A percentile compares a stretch with the other conserved stretches of the same genome.
phyloP scores from a whole-genome alignment of 2,329 filamentous ascomycete genomes.

The Fragosphaeria purpurea region DNA sequence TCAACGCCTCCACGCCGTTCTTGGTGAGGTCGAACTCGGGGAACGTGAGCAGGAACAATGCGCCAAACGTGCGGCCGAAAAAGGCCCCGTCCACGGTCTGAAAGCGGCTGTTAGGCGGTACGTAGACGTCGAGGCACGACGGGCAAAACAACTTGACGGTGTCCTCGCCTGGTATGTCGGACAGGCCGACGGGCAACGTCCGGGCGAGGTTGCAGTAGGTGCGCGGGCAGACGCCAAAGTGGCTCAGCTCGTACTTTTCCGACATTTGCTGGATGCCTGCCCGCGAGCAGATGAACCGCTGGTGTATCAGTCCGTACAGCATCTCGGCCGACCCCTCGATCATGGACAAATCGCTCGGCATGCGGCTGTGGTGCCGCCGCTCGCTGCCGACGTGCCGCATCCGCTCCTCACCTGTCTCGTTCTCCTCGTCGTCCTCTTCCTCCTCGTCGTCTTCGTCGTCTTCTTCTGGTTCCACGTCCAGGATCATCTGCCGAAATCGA shows the following conservation, averaged over 20 bases:
- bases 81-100: conserved; percentile 97
- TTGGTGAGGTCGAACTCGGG: conserved; percentile 85
- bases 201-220: conserved; percentile 85
- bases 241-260: conserved; percentile 94
- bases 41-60: conserved; percentile 96
- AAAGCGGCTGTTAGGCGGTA: conserved; percentile 92
- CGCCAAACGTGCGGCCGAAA: conserved; percentile 94
- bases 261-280: conserved; percentile 98
- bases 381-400: conserved; percentile 44
- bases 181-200: conserved; percentile 85
- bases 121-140: conserved; percentile 92
- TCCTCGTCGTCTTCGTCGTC: conserved; percentile 80
- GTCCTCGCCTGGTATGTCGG: conserved; percentile 90
- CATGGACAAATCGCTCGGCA: conserved; percentile 85
- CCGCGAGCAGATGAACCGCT: conserved; percentile 93
- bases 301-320: conserved; percentile 95
- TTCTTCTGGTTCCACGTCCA: conserved; percentile 95
- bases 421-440: conserved; percentile 65
- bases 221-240: conserved; percentile 93
- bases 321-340: conserved; percentile 98
- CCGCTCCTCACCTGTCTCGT: conserved; percentile 56
- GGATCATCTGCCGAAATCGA: conserved; percentile 60
- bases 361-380: conserved; percentile 69
- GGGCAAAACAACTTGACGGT: conserved; percentile 98
- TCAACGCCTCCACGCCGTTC: conserved; percentile 52